Evolutionary conservation across 192 early-diverging fungal species (phyloP).

Genomic region (Backusella mclennaniae): DNA sequence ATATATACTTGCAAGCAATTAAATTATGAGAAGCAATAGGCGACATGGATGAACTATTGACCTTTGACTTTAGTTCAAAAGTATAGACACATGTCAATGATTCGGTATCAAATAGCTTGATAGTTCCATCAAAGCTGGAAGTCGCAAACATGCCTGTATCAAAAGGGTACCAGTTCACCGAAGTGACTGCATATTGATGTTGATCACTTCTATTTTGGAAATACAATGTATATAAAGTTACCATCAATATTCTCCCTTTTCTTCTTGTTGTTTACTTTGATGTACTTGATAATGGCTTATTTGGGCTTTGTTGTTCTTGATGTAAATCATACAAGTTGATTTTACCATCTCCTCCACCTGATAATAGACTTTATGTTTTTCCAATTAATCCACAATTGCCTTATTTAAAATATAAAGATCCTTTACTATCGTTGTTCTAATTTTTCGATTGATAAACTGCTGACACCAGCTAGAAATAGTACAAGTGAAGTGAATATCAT

Average conservation of each 20-base stretch:
- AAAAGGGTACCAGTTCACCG: slow-evolving; percentile 77
- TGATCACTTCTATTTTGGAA: slow-evolving; percentile 31
- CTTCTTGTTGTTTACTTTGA: slow-evolving; percentile 25
- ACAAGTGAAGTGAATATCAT: background rate
- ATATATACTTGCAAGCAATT: slow-evolving; percentile 60
- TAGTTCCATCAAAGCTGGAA: slow-evolving; percentile 71
- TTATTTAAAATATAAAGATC: background rate
- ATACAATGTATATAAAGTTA: background rate
- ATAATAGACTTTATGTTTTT: slow-evolving; percentile 49
- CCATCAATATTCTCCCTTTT: background rate
- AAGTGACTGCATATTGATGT: slow-evolving; percentile 69
- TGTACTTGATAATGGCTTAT: slow-evolving; percentile 30
- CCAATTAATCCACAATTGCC: background rate
- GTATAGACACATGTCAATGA: slow-evolving; percentile 63
- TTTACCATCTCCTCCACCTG: slow-evolving; percentile 58
- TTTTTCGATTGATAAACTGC: slow-evolving; percentile 50
- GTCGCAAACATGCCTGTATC: slow-evolving; percentile 86
- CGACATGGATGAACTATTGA: slow-evolving; percentile 74
- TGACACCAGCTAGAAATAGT: slow-evolving; percentile 36
- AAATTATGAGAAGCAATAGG: slow-evolving; percentile 70
- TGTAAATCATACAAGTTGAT: slow-evolving; percentile 66
- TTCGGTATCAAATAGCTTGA: slow-evolving; percentile 83
- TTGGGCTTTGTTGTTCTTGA: slow-evolving; percentile 11
- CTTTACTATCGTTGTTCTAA: slow-evolving; percentile 55
- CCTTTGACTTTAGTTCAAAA: slow-evolving; percentile 68